phyloP scores from a whole-genome alignment of 2,329 filamentous ascomycete genomes.

The Calonectria honghensis region DNA sequence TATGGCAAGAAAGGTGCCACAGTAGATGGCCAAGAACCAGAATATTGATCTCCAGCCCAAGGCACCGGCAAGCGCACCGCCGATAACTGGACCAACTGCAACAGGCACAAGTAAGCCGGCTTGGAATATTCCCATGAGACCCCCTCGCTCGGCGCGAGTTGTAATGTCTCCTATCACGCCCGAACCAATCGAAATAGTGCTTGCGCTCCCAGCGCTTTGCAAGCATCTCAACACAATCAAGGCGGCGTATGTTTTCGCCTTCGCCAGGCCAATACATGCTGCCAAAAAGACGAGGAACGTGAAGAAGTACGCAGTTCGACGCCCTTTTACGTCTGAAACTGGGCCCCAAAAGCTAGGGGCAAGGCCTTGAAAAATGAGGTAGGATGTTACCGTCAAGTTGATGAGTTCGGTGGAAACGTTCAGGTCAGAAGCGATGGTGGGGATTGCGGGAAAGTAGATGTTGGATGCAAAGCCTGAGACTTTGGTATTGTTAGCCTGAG shows the following conservation, averaged over 20 bases:
- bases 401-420: conserved; percentile 62
- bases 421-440: conserved; percentile 65
- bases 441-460: conserved; percentile 71
- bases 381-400: conserved; percentile 67
- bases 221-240: conserved; percentile 67
- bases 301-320: conserved; percentile 66
- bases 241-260: conserved; percentile 64
- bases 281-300: conserved; percentile 68
- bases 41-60: conserved; percentile 48
- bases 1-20: conserved; percentile 29
- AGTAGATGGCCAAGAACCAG: conserved; percentile 48
- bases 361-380: conserved; percentile 73
- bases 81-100: conserved; percentile 65
- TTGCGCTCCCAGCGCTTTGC: conserved; percentile 69
- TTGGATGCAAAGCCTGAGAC: conserved; percentile 65
- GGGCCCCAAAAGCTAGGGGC: conserved; percentile 71
- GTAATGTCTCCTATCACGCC: conserved; percentile 59
- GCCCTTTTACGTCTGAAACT: conserved; percentile 67
- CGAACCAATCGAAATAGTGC: conserved; percentile 57
- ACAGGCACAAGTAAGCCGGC: conserved; percentile 61
- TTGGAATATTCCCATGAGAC: conserved; percentile 55
- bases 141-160: conserved; percentile 54
- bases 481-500: conserved; percentile 37
- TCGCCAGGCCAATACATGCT: conserved; percentile 67
- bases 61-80: conserved; percentile 61